Evolutionary conservation across 208 protist species (phyloP), one percentile per base, ranked within the genome.

Genomic region (Acanthamoeba polyphaga): DNA sequence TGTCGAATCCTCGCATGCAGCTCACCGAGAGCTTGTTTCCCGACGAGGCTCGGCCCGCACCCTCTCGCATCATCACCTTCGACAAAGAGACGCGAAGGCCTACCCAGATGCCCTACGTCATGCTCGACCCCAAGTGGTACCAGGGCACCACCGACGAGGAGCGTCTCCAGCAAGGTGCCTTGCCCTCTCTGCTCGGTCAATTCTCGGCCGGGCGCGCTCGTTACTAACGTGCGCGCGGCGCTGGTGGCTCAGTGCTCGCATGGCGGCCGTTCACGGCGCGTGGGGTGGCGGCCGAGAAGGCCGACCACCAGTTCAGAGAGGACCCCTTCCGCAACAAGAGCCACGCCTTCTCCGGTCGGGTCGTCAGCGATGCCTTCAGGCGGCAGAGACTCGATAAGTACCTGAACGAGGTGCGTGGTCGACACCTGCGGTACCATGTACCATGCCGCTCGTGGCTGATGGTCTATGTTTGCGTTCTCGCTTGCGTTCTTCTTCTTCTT

Each of bases 91-190:
- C 17, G 32, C 53, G 62, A 53, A 66, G 17, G 58, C 85, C 85
- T 3, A 66, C 32, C 10, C 29, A 66, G 38, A 64, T 92, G 85
- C 85, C 85, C 38, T 92, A 92, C 55, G 17, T 92, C 85, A 19
- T 92, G 85, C 85, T 92, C 12, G 85, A 92, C 62, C 85, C 85
- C 32, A 9, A 74, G 34, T 92, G 85, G 85, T 92, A 92, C 29
- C 12, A 66, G 34, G 4, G 64, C 29, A 92, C 85, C 24, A 72
- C 85, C 27, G 85, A 64, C 6, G 85, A 92, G 32, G 85, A 92
- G 58, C 85, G 85, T 24, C 2, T 92, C 38, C 49, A 70, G 29
- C 85, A 92, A 43, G 85, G 85, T 92, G 32, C 53, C 78, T 49
- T 8, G 0, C 15, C 1, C 66, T 62, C 7, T 15, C 3, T 43